phyloP scores from a whole-genome alignment of 306 rosid species.

The Psophocarpus tetragonolobus region DNA sequence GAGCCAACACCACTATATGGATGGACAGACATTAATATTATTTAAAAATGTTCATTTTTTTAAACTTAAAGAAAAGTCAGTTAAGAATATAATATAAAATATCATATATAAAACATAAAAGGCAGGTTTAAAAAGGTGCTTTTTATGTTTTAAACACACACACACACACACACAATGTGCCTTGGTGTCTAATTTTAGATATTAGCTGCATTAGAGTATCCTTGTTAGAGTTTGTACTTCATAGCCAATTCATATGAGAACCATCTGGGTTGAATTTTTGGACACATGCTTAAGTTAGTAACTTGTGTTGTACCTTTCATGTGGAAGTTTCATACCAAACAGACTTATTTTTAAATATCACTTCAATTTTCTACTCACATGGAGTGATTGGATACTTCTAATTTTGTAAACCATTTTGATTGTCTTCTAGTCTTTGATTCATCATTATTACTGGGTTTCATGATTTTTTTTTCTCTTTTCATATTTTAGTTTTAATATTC shows the following conservation, averaged over 20 bases:
- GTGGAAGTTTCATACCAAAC: slow-evolving; percentile 15
- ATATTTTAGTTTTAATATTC: slow-evolving; percentile 23
- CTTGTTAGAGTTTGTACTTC: neutral
- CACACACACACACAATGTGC: neutral
- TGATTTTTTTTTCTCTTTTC: neutral
- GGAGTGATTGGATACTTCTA: slow-evolving; percentile 7
- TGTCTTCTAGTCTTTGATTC: slow-evolving; percentile 16
- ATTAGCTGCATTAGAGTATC: neutral
- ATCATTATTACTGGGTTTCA: slow-evolving; percentile 3
- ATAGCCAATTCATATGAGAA: neutral
- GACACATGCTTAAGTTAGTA: neutral
- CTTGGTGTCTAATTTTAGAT: neutral
- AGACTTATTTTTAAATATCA: neutral
- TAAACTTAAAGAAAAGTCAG: neutral
- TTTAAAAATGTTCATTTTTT: neutral
- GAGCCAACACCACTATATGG: neutral
- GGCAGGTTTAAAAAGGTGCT: neutral
- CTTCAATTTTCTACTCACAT: slow-evolving; percentile 1
- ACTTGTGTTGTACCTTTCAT: slow-evolving; percentile 21
- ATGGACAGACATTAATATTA: neutral
- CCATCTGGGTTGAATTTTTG: slow-evolving; percentile 4
- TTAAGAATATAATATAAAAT: neutral
- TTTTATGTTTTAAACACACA: too few relatives aligned
- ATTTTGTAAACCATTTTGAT: neutral
- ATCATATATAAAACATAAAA: neutral